Evolutionary conservation across 78 protist genomes (phyloP).

Genomic region (Protostelium mycophagum): DNA sequence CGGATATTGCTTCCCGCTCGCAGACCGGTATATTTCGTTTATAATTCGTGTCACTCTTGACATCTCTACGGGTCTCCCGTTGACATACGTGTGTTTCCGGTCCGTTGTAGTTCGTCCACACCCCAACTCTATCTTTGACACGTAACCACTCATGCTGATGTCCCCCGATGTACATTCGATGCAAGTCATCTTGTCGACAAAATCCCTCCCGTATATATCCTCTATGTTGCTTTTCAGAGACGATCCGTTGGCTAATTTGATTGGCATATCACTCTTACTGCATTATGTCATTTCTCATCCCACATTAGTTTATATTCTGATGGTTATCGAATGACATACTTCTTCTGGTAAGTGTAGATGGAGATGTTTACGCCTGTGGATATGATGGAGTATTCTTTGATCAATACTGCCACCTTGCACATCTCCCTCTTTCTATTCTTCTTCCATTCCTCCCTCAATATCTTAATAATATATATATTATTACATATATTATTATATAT

Average conservation of each 20-base stretch:
- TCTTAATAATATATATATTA: no score
- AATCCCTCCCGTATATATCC: background rate
- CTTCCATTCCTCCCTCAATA: slow-evolving; percentile 66
- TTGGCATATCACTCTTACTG: no score
- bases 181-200: background rate
- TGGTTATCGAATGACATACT: no score
- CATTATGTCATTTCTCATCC: no score
- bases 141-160: slow-evolving; percentile 24
- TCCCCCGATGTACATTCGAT: background rate
- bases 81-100: slow-evolving; percentile 74
- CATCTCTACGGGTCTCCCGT: slow-evolving; percentile 81
- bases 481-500: no score
- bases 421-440: slow-evolving; percentile 57
- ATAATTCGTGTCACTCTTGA: slow-evolving; percentile 37
- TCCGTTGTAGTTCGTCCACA: slow-evolving; percentile 38
- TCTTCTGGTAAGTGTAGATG: slow-evolving; percentile 8
- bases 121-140: slow-evolving; percentile 33
- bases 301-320: no score
- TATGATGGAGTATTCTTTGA: slow-evolving; percentile 77
- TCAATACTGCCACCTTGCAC: slow-evolving; percentile 1
- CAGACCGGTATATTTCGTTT: slow-evolving; percentile 44
- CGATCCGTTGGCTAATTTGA: background rate
- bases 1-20: slow-evolving; percentile 38
- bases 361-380: slow-evolving; percentile 4
- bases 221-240: background rate